Percentiles rank a stretch among this genome's conserved stretches.
phyloP scores from a whole-genome alignment of 192 early-diverging fungal species.

The Backusella luteola region DNA sequence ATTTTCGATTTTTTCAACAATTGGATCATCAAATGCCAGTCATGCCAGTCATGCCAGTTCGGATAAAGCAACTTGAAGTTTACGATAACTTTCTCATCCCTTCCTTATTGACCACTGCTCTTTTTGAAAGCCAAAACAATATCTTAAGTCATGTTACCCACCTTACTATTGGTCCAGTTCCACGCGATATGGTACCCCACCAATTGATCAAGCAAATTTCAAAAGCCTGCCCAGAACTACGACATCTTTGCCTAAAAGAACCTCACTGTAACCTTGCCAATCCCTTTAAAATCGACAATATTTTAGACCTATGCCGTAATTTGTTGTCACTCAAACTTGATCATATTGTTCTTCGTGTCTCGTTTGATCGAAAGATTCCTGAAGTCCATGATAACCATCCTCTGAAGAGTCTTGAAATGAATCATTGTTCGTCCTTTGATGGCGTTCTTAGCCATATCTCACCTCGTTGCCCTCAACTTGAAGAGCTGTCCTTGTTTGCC shows the following conservation, averaged over 20 bases:
- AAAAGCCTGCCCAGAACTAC: neutral
- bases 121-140: constrained; percentile 4
- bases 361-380: neutral
- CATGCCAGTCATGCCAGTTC: neutral
- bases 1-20: neutral
- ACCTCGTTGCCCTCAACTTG: neutral
- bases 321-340: neutral
- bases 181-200: neutral
- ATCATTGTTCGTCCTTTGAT: neutral
- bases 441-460: neutral
- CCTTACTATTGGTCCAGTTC: constrained; percentile 3
- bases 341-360: neutral
- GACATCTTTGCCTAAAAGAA: neutral
- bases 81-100: neutral
- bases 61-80: neutral
- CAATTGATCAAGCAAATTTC: neutral
- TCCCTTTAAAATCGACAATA: neutral
- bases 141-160: neutral
- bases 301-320: neutral
- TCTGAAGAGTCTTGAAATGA: neutral
- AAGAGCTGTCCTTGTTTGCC: neutral
- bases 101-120: neutral
- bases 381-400: neutral
- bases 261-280: neutral
- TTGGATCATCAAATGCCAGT: neutral